Evolutionary conservation across 805 yeast species (phyloP), one percentile per base, ranked within the genome.

Genomic region (Pichia scutulata): DNA sequence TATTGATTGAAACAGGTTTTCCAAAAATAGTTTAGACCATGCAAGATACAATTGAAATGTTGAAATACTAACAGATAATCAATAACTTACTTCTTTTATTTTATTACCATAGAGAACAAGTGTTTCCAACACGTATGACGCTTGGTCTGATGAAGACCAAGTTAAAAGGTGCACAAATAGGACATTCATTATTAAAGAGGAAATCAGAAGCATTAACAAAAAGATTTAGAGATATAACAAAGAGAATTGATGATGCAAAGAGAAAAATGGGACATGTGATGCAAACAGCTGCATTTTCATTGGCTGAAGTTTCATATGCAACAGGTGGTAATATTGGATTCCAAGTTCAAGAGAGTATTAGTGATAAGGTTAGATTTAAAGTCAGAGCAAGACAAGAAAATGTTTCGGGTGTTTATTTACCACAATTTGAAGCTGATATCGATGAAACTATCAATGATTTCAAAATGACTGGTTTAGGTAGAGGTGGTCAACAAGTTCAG

Each of bases 401-500:
- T 69, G 98, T 92, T 41, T 84, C 95, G 55, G 99, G 99, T 70
- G 99, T 92, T 39, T 82, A 83, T 61, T 76, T 92, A 62, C 98
- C 99, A 23, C 89, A 90, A 53, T 93, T 92, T 60, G 97, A 90
- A 61, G 80, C 90, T 25, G 84, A 78, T 57, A 80, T 89, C 53
- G 86, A 89, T 63, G 89, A 86, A 55, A 80, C 81, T 12, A 86
- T 88, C 65, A 92, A 92, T 63, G 99, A 93, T 64, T 92, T 92
- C 76, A 88, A 88, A 68, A 75, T 92, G 80, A 92, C 98, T 6
- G 99, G 99, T 60, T 76, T 92, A 58, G 99, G 99, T 47, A 80
- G 97, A 68, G 99, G 99, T 70, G 98, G 99, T 56, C 98, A 92
- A 70, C 98, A 92, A 67, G 95, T 92, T 49, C 96, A 87, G 69